phyloP scores from a whole-genome alignment of 768 basidiomycete species.

The Wakefieldia striispora region DNA sequence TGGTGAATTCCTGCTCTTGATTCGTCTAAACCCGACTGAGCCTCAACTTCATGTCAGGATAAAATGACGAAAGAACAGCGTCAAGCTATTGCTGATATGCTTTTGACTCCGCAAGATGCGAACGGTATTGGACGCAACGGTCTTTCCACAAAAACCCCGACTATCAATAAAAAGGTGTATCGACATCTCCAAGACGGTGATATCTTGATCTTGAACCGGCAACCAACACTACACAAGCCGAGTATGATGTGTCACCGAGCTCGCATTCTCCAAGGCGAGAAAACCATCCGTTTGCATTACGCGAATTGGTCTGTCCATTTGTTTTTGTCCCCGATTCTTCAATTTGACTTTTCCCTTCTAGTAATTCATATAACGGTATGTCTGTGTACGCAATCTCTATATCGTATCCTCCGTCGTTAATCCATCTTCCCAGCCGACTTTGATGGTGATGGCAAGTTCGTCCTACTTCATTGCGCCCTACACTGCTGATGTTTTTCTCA shows the following conservation, averaged over 20 bases:
- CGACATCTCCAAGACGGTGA: slow-evolving; percentile 94
- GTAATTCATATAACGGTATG: slow-evolving; percentile 96
- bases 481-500: slow-evolving; percentile 28
- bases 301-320: slow-evolving; percentile 82
- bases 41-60: slow-evolving; percentile 49
- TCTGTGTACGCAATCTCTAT: slow-evolving; percentile 5
- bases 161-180: slow-evolving; percentile 96
- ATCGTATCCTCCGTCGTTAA: slow-evolving; percentile 6
- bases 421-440: slow-evolving; percentile 64
- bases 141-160: slow-evolving; percentile 71
- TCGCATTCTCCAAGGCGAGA: slow-evolving; percentile 89
- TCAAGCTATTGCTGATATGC: slow-evolving; percentile 92
- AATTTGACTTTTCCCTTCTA: slow-evolving; percentile 34
- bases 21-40: slow-evolving; percentile 1
- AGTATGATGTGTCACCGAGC: slow-evolving; percentile 99
- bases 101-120: slow-evolving; percentile 85
- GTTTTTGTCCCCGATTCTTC: background rate
- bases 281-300: slow-evolving; percentile 99
- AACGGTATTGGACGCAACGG: slow-evolving; percentile 45
- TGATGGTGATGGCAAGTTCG: slow-evolving; percentile 76
- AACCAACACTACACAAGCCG: slow-evolving; percentile 97
- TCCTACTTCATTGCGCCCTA: background rate
- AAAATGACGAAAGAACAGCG: slow-evolving; percentile 85
- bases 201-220: slow-evolving; percentile 92
- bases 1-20: slow-evolving; percentile 45